phyloP scores from a whole-genome alignment of 768 basidiomycete genomes.

The Lentinula detonsa region DNA sequence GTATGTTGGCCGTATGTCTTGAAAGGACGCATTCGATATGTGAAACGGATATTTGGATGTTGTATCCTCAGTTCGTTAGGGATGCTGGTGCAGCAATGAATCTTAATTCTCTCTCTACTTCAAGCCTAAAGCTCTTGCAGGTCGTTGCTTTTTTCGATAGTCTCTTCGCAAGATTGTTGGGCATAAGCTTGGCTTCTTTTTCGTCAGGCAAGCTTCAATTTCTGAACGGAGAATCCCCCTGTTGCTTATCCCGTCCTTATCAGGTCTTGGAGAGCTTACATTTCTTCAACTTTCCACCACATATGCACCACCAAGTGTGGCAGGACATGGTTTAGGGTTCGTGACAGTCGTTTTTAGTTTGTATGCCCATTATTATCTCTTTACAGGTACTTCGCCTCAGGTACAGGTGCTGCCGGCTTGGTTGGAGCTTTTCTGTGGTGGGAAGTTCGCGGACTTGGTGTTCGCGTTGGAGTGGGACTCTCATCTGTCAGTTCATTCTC shows the following conservation, averaged over 20 bases:
- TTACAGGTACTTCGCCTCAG: conserved; percentile 81
- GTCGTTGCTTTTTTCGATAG: conserved; percentile 69
- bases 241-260: background rate
- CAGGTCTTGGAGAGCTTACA: conserved; percentile 90
- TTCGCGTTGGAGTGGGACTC: conserved; percentile 75
- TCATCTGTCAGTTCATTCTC: conserved; percentile 56
- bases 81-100: conserved; percentile 65
- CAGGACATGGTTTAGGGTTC: conserved; percentile 78
- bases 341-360: conserved; percentile 9
- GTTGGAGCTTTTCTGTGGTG: conserved; percentile 95
- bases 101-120: background rate
- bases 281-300: conserved; percentile 91
- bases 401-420: conserved; percentile 92
- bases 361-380: background rate
- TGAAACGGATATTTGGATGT: conserved; percentile 67
- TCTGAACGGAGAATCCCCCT: background rate
- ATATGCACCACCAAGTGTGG: conserved; percentile 60
- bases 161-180: conserved; percentile 65
- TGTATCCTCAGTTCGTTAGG: conserved; percentile 70
- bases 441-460: conserved; percentile 81
- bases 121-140: conserved; percentile 29
- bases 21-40: conserved; percentile 81
- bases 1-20: conserved; percentile 89
- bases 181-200: conserved; percentile 79
- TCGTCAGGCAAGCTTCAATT: conserved; percentile 55